Evolutionary conservation across 2,329 filamentous ascomycete species (phyloP).

Genomic region (Coleophoma eucalyptorum): DNA sequence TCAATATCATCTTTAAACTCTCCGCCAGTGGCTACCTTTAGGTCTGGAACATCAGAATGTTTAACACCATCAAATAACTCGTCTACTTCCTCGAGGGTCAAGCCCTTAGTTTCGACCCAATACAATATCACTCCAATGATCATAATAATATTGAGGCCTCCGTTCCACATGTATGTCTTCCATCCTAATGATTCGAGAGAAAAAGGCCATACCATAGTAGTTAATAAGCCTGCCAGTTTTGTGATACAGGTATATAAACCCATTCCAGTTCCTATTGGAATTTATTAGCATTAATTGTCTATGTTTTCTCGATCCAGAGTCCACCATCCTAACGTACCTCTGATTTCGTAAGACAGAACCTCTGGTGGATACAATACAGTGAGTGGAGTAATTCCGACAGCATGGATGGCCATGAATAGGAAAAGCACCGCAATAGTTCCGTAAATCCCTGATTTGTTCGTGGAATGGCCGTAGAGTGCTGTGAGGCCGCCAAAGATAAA

Average conservation of each 20-base stretch:
- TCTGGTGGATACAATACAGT: slow-evolving; percentile 21
- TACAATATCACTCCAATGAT: too few species aligned
- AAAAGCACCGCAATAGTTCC: slow-evolving; percentile 21
- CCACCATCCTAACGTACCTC: slow-evolving; percentile 17
- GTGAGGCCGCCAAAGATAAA: neutral
- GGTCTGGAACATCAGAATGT: neutral
- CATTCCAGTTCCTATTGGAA: slow-evolving; percentile 38
- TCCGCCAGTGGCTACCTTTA: too few species aligned
- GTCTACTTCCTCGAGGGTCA: slow-evolving; percentile 49
- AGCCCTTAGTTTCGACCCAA: slow-evolving; percentile 44
- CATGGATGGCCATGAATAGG: slow-evolving; percentile 21
- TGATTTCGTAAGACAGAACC: slow-evolving; percentile 21
- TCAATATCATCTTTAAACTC: too few species aligned
- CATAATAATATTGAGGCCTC: too few species aligned
- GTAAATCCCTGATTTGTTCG: neutral
- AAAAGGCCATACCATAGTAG: slow-evolving; percentile 39
- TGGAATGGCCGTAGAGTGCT: neutral
- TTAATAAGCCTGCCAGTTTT: slow-evolving; percentile 39
- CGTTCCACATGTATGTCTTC: too few species aligned
- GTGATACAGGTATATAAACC: slow-evolving; percentile 43
- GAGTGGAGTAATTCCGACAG: slow-evolving; percentile 20
- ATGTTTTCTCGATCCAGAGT: slow-evolving; percentile 20
- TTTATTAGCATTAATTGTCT: slow-evolving; percentile 21
- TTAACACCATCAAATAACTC: slow-evolving; percentile 38
- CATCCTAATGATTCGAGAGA: too few species aligned